Conservation (phyloP, 2,329 filamentous ascomycete species). For the Neofusicoccum laricinum region DNA sequence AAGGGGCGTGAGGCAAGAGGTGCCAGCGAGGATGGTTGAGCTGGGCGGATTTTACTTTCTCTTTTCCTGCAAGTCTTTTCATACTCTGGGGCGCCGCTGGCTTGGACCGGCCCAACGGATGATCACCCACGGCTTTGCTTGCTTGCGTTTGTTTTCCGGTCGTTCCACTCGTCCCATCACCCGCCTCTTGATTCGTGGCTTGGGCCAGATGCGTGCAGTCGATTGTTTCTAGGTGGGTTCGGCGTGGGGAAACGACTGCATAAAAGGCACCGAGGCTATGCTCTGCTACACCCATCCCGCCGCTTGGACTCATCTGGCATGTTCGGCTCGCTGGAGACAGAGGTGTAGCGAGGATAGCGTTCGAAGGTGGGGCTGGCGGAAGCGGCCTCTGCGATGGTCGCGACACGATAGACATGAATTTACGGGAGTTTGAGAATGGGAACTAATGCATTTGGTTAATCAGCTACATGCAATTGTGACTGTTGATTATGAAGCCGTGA, state of each 20-base stretch:
- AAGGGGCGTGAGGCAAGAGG: background rate
- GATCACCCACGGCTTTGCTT: background rate
- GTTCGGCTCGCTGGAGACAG: too few species aligned
- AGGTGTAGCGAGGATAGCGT: too few species aligned
- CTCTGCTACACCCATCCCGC: background rate
- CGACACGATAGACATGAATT: constrained; percentile 16
- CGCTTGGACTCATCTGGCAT: background rate
- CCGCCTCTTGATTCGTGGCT: background rate
- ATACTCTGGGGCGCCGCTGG: background rate
- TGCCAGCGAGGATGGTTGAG: background rate
- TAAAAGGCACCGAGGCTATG: background rate
- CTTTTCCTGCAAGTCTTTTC: background rate
- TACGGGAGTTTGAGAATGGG: constrained; percentile 10
- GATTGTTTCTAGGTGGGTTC: background rate
- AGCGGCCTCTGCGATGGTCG: background rate
- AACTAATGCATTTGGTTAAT: background rate
- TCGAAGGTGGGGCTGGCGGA: background rate
- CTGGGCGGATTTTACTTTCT: constrained; percentile 1
- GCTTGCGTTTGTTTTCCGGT: background rate
- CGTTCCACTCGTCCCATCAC: background rate
- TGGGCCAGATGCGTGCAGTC: background rate
- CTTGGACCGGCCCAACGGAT: background rate
- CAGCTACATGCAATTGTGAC: background rate
- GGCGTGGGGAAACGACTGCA: background rate
- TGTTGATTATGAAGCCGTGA: background rate